Evolutionary conservation across 345 rosid genomes (phyloP).

Genomic region (Melaleuca alternifolia): DNA sequence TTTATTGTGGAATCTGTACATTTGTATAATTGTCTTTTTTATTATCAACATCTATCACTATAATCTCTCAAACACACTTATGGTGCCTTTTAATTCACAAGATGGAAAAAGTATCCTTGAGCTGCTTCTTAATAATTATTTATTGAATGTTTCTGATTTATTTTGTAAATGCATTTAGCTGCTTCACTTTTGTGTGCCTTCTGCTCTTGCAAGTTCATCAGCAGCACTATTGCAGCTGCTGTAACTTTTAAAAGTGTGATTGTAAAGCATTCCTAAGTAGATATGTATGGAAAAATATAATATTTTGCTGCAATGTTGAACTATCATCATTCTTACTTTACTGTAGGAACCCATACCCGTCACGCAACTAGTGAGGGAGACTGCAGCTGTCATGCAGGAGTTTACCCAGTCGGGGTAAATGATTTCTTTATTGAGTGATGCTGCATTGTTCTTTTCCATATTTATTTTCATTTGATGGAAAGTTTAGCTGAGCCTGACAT

Average conservation of each 20-base stretch:
- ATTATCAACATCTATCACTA: not conserved
- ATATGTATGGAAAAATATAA: not conserved
- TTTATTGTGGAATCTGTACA: not conserved
- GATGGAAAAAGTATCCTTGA: not conserved
- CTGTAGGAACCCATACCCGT: conserved; percentile 94
- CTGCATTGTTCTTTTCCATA: not conserved
- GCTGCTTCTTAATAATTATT: not conserved
- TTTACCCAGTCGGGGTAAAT: conserved; percentile 93
- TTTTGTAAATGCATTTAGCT: not conserved
- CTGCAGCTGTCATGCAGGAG: conserved; percentile 98
- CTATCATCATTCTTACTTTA: not conserved
- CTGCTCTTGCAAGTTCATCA: not conserved
- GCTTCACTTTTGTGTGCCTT: not conserved
- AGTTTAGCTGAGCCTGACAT: not conserved
- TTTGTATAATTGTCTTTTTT: not conserved
- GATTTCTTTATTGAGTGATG: not conserved
- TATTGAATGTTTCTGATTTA: not conserved
- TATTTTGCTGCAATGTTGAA: not conserved
- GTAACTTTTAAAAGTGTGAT: not conserved
- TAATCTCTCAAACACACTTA: not conserved
- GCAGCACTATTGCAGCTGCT: not conserved
- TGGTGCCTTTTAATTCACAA: not conserved
- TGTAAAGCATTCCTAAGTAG: not conserved
- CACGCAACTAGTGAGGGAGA: conserved; percentile 94
- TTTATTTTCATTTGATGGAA: not conserved